Evolutionary conservation across 116 monocot species (phyloP), one percentile per base, ranked within the genome.

Genomic region (Zostera marina): DNA sequence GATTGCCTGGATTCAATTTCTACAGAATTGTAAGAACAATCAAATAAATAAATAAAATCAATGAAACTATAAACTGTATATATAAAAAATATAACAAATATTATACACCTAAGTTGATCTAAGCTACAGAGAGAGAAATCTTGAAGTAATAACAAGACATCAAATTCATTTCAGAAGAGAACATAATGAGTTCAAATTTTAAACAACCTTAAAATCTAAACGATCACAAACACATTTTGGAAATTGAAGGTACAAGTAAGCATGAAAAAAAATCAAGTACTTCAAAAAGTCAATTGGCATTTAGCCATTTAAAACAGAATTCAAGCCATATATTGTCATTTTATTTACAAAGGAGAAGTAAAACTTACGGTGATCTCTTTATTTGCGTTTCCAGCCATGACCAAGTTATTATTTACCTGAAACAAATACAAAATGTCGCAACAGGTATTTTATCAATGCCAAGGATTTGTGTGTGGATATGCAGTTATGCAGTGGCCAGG

Each of bases 401-500:
- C 81, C 15, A 98, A 79, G 72, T 98, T 98, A 66, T 98, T 98
- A 61, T 98, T 86, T 46, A 98, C 90, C 98, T 98, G 86, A 74
- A 76, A 9, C 47, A 61, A 61, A 61, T 47, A 61, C n/a, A 26
- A 8, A 53, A 53, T 26, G 23, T 56, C 41, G 40, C 15, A 8
- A 39, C 32, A 32, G 32, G 32, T 32, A 32, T 32, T 32, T 32
- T 32, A 32, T 32, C 5, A 3, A 32, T n/a, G n/a, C n/a, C n/a
- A n/a, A n/a, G n/a, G n/a, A n/a, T n/a, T n/a, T n/a, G n/a, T n/a
- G n/a, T n/a, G n/a, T n/a, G n/a, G n/a, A n/a, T n/a, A n/a, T n/a
- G n/a, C n/a, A n/a, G n/a, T n/a, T n/a, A n/a, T n/a, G n/a, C n/a
- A n/a, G n/a, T n/a, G n/a, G n/a, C n/a, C n/a, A n/a, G n/a, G n/a